Evolutionary conservation across 805 yeast species (phyloP).

Genomic region (Candida railenensis): DNA sequence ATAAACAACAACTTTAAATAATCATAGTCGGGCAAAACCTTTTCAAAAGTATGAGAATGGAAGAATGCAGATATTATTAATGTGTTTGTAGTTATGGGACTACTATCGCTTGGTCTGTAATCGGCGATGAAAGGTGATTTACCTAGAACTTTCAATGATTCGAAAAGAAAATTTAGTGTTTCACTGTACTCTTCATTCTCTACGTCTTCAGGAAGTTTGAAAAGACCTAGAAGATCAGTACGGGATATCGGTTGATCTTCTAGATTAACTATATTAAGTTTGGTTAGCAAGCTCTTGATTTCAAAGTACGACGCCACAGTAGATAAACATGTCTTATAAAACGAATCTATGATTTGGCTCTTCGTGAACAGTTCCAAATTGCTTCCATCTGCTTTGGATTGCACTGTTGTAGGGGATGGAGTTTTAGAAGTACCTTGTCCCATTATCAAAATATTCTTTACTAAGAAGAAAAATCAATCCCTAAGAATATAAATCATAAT

Average conservation of each 20-base stretch:
- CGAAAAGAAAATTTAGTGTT: not conserved
- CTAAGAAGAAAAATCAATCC: no score
- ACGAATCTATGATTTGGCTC: constrained; percentile 17
- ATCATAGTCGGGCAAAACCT: constrained; percentile 37
- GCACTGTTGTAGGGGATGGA: not conserved
- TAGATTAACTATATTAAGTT: constrained; percentile 13
- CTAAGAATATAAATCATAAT: no score
- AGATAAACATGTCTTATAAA: constrained; percentile 15
- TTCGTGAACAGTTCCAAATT: constrained; percentile 18
- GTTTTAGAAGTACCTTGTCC: constrained; percentile 15
- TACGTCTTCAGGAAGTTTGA: not conserved
- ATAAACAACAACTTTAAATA: constrained; percentile 47
- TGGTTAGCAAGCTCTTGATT: constrained; percentile 14
- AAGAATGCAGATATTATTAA: constrained; percentile 30
- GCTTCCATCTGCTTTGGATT: not conserved
- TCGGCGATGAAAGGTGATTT: constrained; percentile 49
- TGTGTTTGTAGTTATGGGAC: constrained; percentile 35
- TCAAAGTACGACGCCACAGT: constrained; percentile 19
- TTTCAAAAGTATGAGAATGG: constrained; percentile 40
- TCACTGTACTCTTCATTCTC: not conserved
- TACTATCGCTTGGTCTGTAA: constrained; percentile 13
- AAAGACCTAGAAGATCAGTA: not conserved
- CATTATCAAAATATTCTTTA: constrained; percentile 10
- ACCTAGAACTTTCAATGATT: constrained; percentile 42
- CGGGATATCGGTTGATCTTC: not conserved